Evolutionary conservation across 352 stramenopile genomes (phyloP).

Genomic region (Thalassiosira livingstoniorum): DNA sequence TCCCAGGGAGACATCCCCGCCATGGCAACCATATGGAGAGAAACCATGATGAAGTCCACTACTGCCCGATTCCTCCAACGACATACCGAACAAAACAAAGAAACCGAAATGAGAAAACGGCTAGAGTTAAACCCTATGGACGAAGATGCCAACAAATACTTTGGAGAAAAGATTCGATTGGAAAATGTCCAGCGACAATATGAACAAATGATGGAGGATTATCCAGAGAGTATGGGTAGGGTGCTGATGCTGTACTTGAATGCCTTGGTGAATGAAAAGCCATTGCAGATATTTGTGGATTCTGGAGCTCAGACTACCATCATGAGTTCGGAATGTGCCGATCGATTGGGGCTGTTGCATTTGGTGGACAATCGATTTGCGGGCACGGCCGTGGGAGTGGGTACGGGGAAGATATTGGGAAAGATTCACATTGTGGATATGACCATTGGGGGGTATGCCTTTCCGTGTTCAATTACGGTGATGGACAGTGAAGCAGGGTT

Average conservation of each 20-base stretch:
- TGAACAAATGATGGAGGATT: constrained; percentile 87
- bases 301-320: constrained; percentile 87
- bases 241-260: constrained; percentile 89
- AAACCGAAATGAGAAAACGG: constrained; percentile 65
- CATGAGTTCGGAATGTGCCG: constrained; percentile 85
- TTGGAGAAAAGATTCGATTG: constrained; percentile 76
- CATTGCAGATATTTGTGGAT: constrained; percentile 88
- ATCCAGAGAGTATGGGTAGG: constrained; percentile 85
- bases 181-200: constrained; percentile 81
- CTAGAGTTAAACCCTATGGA: constrained; percentile 81
- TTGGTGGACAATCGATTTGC: constrained; percentile 83
- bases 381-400: constrained; percentile 92
- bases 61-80: constrained; percentile 47
- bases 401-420: constrained; percentile 96
- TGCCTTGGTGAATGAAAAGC: constrained; percentile 80
- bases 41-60: constrained; percentile 49
- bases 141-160: constrained; percentile 83
- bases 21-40: constrained; percentile 66
- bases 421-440: constrained; percentile 89
- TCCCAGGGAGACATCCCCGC: constrained; percentile 17
- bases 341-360: constrained; percentile 80
- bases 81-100: constrained; percentile 46
- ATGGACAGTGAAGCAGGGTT: constrained; percentile 86
- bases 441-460: constrained; percentile 73
- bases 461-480: constrained; percentile 93